Percentiles rank a stretch among this genome's conserved stretches.
Evolutionary conservation across 441 rosid genomes (phyloP).

Genomic region (Biscutella laevigata): DNA sequence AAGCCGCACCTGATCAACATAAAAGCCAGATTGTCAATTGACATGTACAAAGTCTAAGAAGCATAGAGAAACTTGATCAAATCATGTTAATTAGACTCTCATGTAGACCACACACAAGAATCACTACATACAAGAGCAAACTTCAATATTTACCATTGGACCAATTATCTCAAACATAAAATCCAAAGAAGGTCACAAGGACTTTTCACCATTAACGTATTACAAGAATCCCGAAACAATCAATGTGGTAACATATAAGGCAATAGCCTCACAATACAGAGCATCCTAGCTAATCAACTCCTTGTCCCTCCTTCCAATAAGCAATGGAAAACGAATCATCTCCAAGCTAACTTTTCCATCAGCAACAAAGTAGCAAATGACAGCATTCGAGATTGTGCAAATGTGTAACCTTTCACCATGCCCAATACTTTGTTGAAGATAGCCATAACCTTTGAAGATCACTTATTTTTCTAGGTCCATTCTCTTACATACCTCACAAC

Average conservation of each 20-base stretch:
- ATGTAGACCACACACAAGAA: slow-evolving; percentile 4
- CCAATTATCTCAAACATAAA: slow-evolving; percentile 7
- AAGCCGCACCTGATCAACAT: slow-evolving; percentile 50
- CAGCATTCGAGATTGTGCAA: slow-evolving; percentile 9
- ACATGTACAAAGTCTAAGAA: not conserved
- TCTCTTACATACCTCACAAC: slow-evolving; percentile 20
- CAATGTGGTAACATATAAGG: not conserved
- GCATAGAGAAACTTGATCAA: slow-evolving; percentile 3
- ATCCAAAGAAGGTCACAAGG: not conserved
- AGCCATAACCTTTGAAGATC: too few relatives aligned
- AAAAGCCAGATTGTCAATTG: slow-evolving; percentile 19
- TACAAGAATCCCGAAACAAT: slow-evolving; percentile 8
- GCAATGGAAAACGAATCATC: not conserved
- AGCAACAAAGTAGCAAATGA: slow-evolving; percentile 4
- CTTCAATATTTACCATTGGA: not conserved
- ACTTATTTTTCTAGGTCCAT: slow-evolving; percentile 8
- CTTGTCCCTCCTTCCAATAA: not conserved
- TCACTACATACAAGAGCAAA: not conserved
- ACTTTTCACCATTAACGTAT: not conserved
- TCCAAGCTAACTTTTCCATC: slow-evolving; percentile 9
- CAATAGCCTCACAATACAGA: not conserved
- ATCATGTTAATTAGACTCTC: not conserved
- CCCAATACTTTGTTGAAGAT: slow-evolving; percentile 5
- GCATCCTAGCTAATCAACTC: slow-evolving; percentile 8
- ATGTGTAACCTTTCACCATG: not conserved